These are phyloP conservation scores for Paramecium octaurelia DNA, from an alignment of 73 alveolate species.

Conservation along the genomic window DNA sequence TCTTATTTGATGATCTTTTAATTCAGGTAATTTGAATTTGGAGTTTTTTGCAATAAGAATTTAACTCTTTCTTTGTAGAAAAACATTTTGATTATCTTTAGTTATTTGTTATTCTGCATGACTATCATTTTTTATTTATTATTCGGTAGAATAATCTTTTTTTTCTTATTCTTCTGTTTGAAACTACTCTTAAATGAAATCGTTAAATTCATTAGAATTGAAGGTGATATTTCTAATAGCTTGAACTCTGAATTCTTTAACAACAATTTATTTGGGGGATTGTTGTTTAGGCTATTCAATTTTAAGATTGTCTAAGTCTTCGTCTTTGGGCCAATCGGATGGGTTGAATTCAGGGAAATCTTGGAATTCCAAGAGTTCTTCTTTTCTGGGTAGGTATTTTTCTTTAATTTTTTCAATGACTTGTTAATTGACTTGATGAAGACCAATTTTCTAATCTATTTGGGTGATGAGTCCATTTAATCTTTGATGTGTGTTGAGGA, in stretches of 20 bases:
- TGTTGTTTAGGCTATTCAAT: not conserved
- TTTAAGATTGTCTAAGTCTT: not conserved
- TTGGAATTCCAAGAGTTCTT: not conserved
- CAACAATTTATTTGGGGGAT: not conserved
- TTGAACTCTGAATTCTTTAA: not conserved
- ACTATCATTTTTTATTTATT: not conserved
- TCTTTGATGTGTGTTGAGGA: not conserved
- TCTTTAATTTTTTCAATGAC: not conserved
- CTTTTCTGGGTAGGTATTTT: not conserved
- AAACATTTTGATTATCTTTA: not conserved
- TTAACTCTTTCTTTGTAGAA: not conserved
- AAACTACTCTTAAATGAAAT: not conserved
- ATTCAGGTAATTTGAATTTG: not conserved
- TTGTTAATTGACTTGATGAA: not conserved
- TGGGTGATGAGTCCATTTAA: not conserved
- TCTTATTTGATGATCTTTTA: not conserved
- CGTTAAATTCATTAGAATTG: not conserved
- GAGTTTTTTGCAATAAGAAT: not conserved
- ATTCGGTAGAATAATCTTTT: not conserved
- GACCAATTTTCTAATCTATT: constrained; percentile 15
- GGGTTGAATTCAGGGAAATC: constrained; percentile 16
- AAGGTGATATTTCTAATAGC: not conserved
- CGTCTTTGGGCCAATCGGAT: not conserved
- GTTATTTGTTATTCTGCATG: not conserved
- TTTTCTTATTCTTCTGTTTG: not conserved